Conservation (phyloP, 1,284 basidiomycete genomes). For the Trametes sp. region DNA sequence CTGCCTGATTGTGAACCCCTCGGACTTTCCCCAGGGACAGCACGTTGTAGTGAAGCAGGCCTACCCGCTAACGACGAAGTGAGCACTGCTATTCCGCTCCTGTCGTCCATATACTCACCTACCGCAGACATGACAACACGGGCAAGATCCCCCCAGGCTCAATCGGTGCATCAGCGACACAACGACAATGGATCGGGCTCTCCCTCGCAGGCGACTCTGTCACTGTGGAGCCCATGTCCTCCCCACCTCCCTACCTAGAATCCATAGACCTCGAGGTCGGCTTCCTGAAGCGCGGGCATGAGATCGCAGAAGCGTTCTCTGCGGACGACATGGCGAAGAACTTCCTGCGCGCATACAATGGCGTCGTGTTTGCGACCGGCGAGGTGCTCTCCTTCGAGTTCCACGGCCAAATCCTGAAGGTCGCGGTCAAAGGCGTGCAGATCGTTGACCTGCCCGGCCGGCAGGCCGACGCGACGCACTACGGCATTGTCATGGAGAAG, state of each 20-base stretch:
- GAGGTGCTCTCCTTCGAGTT: slow-evolving; percentile 91
- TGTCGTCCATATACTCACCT: not conserved
- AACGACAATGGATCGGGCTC: slow-evolving; percentile 88
- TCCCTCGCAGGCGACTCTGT: slow-evolving; percentile 82
- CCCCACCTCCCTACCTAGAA: slow-evolving; percentile 76
- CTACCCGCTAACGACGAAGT: slow-evolving; percentile 80
- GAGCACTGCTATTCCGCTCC: slow-evolving; percentile 36
- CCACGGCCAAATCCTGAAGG: slow-evolving; percentile 87
- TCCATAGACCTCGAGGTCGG: slow-evolving; percentile 83
- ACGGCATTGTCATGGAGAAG: slow-evolving; percentile 89
- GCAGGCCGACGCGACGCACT: slow-evolving; percentile 52
- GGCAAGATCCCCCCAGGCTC: slow-evolving; percentile 66
- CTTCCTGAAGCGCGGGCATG: slow-evolving; percentile 70
- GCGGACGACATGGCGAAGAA: slow-evolving; percentile 85
- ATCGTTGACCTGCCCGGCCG: slow-evolving; percentile 74
- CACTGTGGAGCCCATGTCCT: slow-evolving; percentile 70
- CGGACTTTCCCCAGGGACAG: slow-evolving; percentile 75
- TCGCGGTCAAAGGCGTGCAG: slow-evolving; percentile 71
- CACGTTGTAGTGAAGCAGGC: slow-evolving; percentile 79
- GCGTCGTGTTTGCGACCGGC: slow-evolving; percentile 75
- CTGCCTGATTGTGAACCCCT: slow-evolving; percentile 79
- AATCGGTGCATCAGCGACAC: slow-evolving; percentile 73
- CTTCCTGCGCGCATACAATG: slow-evolving; percentile 73
- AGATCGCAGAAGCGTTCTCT: slow-evolving; percentile 79
- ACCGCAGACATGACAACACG: slow-evolving; percentile 76